Conservation (phyloP, 495 filamentous ascomycete genomes). For the Letharia lupina region DNA sequence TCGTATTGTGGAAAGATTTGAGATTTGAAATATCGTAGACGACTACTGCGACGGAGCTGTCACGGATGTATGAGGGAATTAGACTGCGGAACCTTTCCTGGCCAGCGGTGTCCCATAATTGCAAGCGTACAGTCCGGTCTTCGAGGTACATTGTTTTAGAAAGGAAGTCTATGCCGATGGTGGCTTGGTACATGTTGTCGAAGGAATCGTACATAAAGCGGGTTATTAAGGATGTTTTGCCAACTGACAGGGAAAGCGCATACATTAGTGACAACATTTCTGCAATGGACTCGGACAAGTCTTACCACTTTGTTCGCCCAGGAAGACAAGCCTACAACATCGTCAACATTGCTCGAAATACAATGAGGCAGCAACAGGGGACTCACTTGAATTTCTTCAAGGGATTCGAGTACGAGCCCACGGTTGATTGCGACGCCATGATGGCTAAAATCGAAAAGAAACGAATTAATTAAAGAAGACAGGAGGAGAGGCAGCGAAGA, state of each 20-base stretch:
- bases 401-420: constrained; percentile 93
- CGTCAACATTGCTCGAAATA: constrained; percentile 19
- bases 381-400: constrained; percentile 99
- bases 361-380: constrained; percentile 2
- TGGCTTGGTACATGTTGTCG: constrained; percentile 99
- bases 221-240: constrained; percentile 97
- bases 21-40: constrained; percentile 98
- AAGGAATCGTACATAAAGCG: constrained; percentile 99
- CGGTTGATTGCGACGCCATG: constrained; percentile 44
- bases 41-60: constrained; percentile 92
- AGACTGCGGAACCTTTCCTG: constrained; percentile 94
- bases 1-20: constrained; percentile 93
- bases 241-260: constrained; percentile 49
- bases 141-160: constrained; percentile 99
- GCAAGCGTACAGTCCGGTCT: constrained; percentile 92
- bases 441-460: constrained; percentile 11
- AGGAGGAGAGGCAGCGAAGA: constrained; percentile 6
- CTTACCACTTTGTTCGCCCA: constrained; percentile 97
- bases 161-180: constrained; percentile 98
- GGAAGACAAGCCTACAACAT: constrained; percentile 73
- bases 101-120: constrained; percentile 97
- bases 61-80: constrained; percentile 96
- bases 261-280: constrained; percentile 15
- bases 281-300: constrained; percentile 7
- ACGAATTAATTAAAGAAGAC: background rate